Evolutionary conservation across 2,329 filamentous ascomycete genomes (phyloP), one percentile per base, ranked within the genome.

Genomic region (Teratosphaeriaceae sp.): DNA sequence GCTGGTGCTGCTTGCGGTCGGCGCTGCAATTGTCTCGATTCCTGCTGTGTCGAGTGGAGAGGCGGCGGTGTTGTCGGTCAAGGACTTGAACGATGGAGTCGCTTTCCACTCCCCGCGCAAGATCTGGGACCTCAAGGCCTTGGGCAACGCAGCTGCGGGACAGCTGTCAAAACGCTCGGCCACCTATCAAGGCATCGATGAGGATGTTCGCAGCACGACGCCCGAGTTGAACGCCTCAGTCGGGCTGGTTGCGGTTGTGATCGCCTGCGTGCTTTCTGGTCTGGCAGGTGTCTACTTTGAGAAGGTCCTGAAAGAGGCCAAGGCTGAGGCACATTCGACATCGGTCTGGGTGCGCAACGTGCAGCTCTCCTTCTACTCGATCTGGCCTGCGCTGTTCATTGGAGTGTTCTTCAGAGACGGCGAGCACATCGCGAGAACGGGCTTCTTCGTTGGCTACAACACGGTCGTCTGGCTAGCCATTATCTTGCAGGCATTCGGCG

Each of bases 381-480:
- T 97, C 1, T 90, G 96, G 56, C 88, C 90, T 0, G 85, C 89
- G 1, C 16, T 38, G 19, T 38, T 97, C 44, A 75, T 94, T 40
- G 92, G 90, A 1, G 83, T 97, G 5, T 68, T 94, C 2, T 85
- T 86, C 67, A 85, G 88, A 50, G 92, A 98, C 53, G 92, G 90
- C 20, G 79, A 82, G 47, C 82, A 85, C 30, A 88, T 98, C 50
- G 76, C 82, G 20, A 79, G 84, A 63, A 80, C 86, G 49, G 92
- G 92, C 11, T 94, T 97, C 66, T 97, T 98, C 55, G 84, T 85
- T 44, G 92, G 92, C 2, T 98, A 97, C 67, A 96, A 94, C 62
- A 84, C 79, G 74, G 75, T 90, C 16, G 90, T 97, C 2, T 96
- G 89, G 88, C 73, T 80, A 4, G 85, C 88, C 3, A 85, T 97